These are phyloP conservation scores for Ramaria sp. DNA, from an alignment of 768 basidiomycete genomes.

Conservation along the genomic window DNA sequence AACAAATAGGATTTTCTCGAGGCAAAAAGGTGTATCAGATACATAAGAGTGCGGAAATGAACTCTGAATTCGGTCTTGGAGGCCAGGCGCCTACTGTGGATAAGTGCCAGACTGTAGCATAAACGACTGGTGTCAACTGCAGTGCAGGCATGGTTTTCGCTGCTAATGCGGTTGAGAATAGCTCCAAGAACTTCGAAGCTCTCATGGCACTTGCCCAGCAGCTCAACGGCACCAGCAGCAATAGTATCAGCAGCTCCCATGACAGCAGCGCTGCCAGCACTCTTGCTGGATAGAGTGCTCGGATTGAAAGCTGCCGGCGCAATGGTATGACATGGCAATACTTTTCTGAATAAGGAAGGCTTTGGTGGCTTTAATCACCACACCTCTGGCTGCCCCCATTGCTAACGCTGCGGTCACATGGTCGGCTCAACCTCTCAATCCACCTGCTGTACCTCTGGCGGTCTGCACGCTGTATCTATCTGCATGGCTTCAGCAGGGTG, in stretches of 20 bases:
- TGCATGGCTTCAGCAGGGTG: slow-evolving; percentile 51
- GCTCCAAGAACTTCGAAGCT: slow-evolving; percentile 43
- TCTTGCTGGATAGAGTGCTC: background rate
- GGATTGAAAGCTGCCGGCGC: no score
- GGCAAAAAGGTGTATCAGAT: no score
- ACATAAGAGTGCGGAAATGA: no score
- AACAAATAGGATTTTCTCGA: no score
- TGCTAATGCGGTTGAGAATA: slow-evolving; percentile 39
- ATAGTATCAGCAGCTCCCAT: background rate
- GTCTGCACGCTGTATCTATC: slow-evolving; percentile 58
- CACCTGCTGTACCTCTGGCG: slow-evolving; percentile 51
- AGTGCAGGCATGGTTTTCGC: slow-evolving; percentile 51
- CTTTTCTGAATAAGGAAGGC: no score
- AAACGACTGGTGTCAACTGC: background rate
- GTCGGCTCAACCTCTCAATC: slow-evolving; percentile 45
- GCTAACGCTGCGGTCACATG: slow-evolving; percentile 22
- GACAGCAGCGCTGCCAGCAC: background rate
- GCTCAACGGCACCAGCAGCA: slow-evolving; percentile 25
- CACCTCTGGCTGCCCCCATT: background rate
- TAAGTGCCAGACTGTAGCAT: no score
- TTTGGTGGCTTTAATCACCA: no score
- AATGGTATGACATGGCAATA: no score
- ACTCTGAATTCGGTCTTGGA: no score
- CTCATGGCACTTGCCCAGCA: slow-evolving; percentile 39
- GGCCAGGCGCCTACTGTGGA: no score